These are phyloP conservation scores for Acacia pycnantha DNA, from an alignment of 331 rosid species.

Conservation along the genomic window DNA sequence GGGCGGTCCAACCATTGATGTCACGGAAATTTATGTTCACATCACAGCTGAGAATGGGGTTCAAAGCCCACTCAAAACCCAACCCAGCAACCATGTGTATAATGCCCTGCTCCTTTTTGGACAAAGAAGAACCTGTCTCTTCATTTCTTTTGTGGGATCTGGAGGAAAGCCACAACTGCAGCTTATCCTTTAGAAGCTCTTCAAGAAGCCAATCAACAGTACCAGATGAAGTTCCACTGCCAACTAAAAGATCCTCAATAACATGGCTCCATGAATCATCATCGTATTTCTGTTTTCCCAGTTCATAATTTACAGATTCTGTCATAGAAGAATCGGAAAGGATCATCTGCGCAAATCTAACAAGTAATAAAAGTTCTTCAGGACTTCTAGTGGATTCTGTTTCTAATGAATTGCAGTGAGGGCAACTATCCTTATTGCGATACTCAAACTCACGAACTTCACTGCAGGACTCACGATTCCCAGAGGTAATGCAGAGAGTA, in stretches of 20 bases:
- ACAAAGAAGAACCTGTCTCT: conserved; percentile 59
- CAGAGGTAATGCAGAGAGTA: conserved; percentile 73
- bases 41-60: conserved; percentile 70
- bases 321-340: conserved; percentile 46
- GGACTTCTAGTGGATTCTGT: conserved; percentile 58
- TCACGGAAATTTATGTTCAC: conserved; percentile 91
- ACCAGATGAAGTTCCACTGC: conserved; percentile 64
- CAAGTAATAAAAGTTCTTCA: conserved; percentile 82
- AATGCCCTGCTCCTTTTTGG: conserved; percentile 91
- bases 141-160: conserved; percentile 41
- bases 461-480: conserved; percentile 86
- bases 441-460: conserved; percentile 87
- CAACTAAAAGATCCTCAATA: conserved; percentile 64
- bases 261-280: conserved; percentile 67
- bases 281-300: conserved; percentile 43
- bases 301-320: conserved; percentile 40
- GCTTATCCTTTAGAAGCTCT: conserved; percentile 84
- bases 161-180: conserved; percentile 73
- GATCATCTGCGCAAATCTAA: conserved; percentile 75
- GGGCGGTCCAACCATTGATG: conserved; percentile 91
- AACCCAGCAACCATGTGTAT: conserved; percentile 90
- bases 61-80: conserved; percentile 93
- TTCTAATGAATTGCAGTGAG: conserved; percentile 41
- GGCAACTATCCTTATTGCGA: conserved; percentile 42
- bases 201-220: conserved; percentile 77